These are phyloP conservation scores for Alloascoidea africana DNA, from an alignment of 805 yeast species.

Conservation along the genomic window DNA sequence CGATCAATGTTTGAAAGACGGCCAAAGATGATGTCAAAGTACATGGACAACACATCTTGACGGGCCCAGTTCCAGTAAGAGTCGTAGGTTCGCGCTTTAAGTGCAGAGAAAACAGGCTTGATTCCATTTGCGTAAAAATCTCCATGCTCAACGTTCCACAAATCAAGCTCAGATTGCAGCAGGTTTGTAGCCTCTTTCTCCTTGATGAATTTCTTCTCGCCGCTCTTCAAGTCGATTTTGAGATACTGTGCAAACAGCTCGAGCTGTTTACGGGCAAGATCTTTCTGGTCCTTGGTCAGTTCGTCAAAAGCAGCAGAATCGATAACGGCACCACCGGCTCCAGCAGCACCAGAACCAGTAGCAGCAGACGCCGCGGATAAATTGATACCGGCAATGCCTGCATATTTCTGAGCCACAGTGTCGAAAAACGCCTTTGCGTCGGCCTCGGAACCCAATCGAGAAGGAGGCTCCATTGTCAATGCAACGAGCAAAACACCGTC, in stretches of 20 bases:
- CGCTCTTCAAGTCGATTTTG: conserved; percentile 81
- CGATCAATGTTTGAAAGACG: conserved; percentile 81
- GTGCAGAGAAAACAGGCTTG: conserved; percentile 74
- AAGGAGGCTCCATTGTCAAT: conserved; percentile 79
- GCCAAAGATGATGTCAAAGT: conserved; percentile 92
- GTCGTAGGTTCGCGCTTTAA: conserved; percentile 92
- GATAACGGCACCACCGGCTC: conserved; percentile 75
- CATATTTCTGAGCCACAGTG: conserved; percentile 68
- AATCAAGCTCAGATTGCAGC: conserved; percentile 81
- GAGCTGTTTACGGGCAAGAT: conserved; percentile 63
- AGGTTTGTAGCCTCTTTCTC: conserved; percentile 76
- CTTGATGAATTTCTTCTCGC: conserved; percentile 69
- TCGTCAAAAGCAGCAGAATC: conserved; percentile 94
- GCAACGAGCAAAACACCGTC: conserved; percentile 78
- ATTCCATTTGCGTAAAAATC: conserved; percentile 90
- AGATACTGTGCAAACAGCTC: conserved; percentile 92
- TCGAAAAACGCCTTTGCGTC: conserved; percentile 91
- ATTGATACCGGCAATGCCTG: conserved; percentile 66
- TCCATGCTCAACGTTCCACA: conserved; percentile 85
- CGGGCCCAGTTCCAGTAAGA: conserved; percentile 99
- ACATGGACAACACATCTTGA: conserved; percentile 88
- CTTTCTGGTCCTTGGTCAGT: conserved; percentile 53
- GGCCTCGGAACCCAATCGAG: conserved; percentile 70
- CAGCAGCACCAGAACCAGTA: conserved; percentile 30
- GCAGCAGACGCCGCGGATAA: conserved; percentile 52